These are phyloP conservation scores for Vitis cinerea DNA, from an alignment of 164 flowering plant species.

Conservation along the genomic window DNA sequence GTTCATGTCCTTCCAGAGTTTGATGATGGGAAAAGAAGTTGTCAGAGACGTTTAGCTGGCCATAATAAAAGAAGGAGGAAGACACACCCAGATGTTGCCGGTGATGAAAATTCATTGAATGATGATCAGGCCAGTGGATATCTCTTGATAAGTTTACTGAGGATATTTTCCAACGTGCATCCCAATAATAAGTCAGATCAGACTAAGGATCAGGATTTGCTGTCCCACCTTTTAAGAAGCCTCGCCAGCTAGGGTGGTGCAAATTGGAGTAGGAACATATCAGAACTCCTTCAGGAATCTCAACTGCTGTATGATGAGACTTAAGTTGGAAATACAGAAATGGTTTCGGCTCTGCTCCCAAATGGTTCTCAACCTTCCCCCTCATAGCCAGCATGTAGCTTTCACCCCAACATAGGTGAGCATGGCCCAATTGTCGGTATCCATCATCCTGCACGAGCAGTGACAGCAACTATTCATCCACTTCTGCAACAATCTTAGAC, in stretches of 20 bases:
- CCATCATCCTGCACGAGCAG: conserved; percentile 73
- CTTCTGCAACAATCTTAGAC: conserved; percentile 80
- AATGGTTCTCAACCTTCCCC: conserved; percentile 64
- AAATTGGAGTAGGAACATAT: conserved; percentile 33
- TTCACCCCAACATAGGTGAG: conserved; percentile 65
- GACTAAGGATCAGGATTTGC: conserved; percentile 53
- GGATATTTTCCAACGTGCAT: too few species aligned
- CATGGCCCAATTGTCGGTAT: conserved; percentile 69
- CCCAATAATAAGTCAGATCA: conserved; percentile 37
- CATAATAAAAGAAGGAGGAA: too few species aligned
- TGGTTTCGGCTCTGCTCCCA: conserved; percentile 23
- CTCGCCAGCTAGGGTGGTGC: conserved; percentile 38
- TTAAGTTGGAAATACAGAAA: conserved; percentile 26
- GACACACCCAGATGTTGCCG: too few species aligned
- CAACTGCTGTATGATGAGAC: conserved; percentile 27
- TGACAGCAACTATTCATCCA: conserved; percentile 64
- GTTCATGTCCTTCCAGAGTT: too few species aligned
- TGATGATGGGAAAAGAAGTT: too few species aligned
- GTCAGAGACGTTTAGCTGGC: too few species aligned
- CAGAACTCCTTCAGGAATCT: conserved; percentile 32
- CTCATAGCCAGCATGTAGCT: conserved; percentile 82
- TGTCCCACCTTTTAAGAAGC: conserved; percentile 60
- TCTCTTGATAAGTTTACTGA: too few species aligned
- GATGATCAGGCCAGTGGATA: too few species aligned
- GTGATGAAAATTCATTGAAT: too few species aligned